phyloP scores from a whole-genome alignment of 108 stramenopile species.

The Fistulifera pelliculosa region DNA sequence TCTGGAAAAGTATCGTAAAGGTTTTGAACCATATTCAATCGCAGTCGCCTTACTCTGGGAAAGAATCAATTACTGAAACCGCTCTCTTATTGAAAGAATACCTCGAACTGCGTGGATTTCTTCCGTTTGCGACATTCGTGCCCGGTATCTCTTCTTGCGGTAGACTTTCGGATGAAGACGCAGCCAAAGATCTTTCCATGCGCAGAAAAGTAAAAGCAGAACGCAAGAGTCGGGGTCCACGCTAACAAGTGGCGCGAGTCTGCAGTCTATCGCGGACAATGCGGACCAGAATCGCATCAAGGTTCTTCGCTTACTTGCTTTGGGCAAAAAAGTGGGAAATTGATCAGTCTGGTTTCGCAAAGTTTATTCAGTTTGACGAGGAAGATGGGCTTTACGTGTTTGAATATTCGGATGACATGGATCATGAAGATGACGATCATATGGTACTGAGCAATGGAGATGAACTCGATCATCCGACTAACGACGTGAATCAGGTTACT shows the following conservation, averaged over 20 bases:
- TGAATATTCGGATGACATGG: no score
- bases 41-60: no score
- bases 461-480: not conserved
- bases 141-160: not conserved
- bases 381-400: not conserved
- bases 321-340: not conserved
- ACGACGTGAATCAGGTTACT: not conserved
- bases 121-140: slow-evolving; percentile 16
- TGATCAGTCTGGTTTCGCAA: not conserved
- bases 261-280: not conserved
- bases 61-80: no score
- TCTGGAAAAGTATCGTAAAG: slow-evolving; percentile 21
- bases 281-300: not conserved
- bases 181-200: not conserved
- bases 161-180: slow-evolving; percentile 5
- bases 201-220: not conserved
- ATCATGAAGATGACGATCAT: not conserved
- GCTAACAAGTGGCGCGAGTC: not conserved
- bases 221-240: not conserved
- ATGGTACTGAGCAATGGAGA: not conserved
- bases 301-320: not conserved
- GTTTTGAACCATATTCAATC: slow-evolving; percentile 9
- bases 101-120: slow-evolving; percentile 22
- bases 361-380: not conserved
- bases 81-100: slow-evolving; percentile 17